Evolutionary conservation across 2,329 filamentous ascomycete genomes (phyloP).

Genomic region (Penicillium verrucosum): DNA sequence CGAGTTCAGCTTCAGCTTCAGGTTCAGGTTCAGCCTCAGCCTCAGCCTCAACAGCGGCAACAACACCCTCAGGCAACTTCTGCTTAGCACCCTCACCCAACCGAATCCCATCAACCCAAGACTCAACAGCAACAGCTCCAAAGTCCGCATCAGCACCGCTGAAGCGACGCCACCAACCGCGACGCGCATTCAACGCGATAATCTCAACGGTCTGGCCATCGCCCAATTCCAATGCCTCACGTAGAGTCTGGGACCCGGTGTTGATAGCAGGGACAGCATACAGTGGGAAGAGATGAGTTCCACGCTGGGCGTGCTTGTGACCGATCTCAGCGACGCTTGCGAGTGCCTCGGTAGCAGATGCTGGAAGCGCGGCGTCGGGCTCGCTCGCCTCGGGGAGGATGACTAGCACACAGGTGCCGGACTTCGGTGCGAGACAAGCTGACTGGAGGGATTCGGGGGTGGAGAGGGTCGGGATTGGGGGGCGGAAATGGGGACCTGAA

Average conservation of each 20-base stretch:
- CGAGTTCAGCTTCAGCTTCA: not conserved
- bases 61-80: conserved; percentile 63
- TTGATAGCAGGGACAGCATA: conserved; percentile 68
- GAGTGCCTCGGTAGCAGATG: conserved; percentile 53
- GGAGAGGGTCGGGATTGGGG: conserved; percentile 64
- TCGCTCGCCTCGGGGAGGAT: conserved; percentile 59
- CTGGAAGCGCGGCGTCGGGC: conserved; percentile 47
- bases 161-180: conserved; percentile 81
- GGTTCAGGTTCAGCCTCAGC: conserved; percentile 20
- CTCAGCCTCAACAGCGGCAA: conserved; percentile 38
- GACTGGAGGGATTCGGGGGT: conserved; percentile 63
- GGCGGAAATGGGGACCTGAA: conserved; percentile 54
- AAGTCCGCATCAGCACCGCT: conserved; percentile 51
- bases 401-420: conserved; percentile 78
- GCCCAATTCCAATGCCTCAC: conserved; percentile 61
- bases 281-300: conserved; percentile 75
- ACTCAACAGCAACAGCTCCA: conserved; percentile 61
- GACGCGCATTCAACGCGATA: conserved; percentile 78
- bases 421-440: conserved; percentile 71
- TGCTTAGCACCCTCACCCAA: conserved; percentile 82
- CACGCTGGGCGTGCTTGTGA: conserved; percentile 66
- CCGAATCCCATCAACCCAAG: conserved; percentile 87
- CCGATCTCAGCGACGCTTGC: conserved; percentile 67
- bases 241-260: conserved; percentile 53
- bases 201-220: conserved; percentile 60